Conservation (phyloP, 495 filamentous ascomycete genomes). For the Acidomyces sp. region DNA sequence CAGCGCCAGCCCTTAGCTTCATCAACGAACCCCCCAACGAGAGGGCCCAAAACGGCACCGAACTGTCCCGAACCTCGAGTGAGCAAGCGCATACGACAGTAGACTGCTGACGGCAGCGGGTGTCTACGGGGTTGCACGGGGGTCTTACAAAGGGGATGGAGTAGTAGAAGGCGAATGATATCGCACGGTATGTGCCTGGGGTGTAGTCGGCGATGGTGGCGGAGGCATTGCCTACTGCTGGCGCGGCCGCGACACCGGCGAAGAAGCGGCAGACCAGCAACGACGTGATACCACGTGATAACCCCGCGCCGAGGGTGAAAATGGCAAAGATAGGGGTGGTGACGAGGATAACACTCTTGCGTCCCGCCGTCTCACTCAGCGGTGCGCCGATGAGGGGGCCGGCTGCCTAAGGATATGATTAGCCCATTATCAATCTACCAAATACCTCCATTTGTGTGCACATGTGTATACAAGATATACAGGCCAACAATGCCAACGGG, state of each 20-base stretch:
- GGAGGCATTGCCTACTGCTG: slow-evolving; percentile 33
- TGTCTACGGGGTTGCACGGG: too few species aligned
- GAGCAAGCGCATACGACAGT: too few species aligned
- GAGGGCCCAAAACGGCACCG: slow-evolving; percentile 24
- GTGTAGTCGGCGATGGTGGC: slow-evolving; percentile 38
- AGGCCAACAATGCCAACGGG: too few species aligned
- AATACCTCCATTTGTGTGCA: too few species aligned
- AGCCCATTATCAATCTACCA: too few species aligned
- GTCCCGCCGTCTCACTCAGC: slow-evolving; percentile 22
- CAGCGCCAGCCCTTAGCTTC: slow-evolving; percentile 21
- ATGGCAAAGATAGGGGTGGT: slow-evolving; percentile 20
- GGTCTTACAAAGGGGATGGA: slow-evolving; percentile 25
- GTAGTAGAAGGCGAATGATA: slow-evolving; percentile 29
- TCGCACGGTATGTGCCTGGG: slow-evolving; percentile 25
- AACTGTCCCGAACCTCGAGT: too few species aligned
- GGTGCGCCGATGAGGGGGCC: slow-evolving; percentile 22
- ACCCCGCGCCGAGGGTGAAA: slow-evolving; percentile 23
- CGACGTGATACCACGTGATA: slow-evolving; percentile 14
- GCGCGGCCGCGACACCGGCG: slow-evolving; percentile 23
- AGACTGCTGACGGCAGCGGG: too few species aligned
- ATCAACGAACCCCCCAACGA: slow-evolving; percentile 20
- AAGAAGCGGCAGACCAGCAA: slow-evolving; percentile 21
- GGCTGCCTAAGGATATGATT: too few species aligned
- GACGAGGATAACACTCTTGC: slow-evolving; percentile 18
- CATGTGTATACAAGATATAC: too few species aligned